Evolutionary conservation across 73 alveolate genomes (phyloP), one percentile per base, ranked within the genome.

Genomic region (Loxodes magnus): DNA sequence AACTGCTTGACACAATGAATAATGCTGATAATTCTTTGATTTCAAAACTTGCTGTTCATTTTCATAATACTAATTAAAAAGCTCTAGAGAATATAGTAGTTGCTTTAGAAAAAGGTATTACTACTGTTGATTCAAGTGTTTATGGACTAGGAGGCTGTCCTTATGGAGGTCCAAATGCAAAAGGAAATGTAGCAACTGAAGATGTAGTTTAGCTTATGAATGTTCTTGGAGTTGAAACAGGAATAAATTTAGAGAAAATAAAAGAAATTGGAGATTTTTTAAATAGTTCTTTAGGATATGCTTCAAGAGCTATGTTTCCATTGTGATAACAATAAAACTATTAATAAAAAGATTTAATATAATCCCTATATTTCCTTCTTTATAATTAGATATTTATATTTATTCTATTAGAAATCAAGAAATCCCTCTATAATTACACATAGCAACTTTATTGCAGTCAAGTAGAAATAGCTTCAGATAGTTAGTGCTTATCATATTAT

Each of bases 81-180:
- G 97, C 97, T 6, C 69, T 87, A 7, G 82, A 60, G 12, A 87
- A 87, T 59, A 54, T 83, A 5, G 71, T 73, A 6, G 60, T 84
- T 51, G 93, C 97, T 2, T 54, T 90, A 9, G 71, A 81, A 27
- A 74, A 77, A 49, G 98, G 98, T 5, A 57, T 90, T n/a, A 28
- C 68, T 25, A 77, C 69, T 6, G 73, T 90, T 3, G 98, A 90
- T 43, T 77, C 96, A 7, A 72, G 92, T 20, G 90, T 88, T 27
- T 93, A 91, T 7, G 96, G 98, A 16, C 83, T 90, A 19, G 98
- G 98, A 2, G 98, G 98, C 26, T 90, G 98, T 49, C 98, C 98
- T 14, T 90, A 87, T 74, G 98, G 96, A 2, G 90, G 83, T 19
- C n/a, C n/a, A n/a, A 94, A 93, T 9, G 93, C 94, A 42, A 54